These are phyloP conservation scores for Inga leiocalycina DNA, from an alignment of 306 rosid genomes.

Conservation along the genomic window DNA sequence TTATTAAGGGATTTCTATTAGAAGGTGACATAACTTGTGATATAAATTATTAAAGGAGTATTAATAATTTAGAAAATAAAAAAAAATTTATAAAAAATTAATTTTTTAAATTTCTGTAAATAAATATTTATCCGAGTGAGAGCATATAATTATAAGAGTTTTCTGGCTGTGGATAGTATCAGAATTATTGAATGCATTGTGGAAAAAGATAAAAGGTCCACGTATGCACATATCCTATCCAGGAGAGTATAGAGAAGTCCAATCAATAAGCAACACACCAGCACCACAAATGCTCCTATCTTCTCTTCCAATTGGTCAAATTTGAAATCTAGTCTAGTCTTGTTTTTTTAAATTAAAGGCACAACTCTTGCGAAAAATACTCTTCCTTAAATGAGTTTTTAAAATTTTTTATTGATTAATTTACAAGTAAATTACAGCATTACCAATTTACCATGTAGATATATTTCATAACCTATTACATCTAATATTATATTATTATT, in stretches of 20 bases:
- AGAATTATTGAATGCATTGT: background rate
- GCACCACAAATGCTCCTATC: background rate
- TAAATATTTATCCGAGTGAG: no score
- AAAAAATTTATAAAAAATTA: no score
- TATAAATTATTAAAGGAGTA: no score
- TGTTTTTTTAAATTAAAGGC: background rate
- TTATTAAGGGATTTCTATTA: no score
- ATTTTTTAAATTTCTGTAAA: no score
- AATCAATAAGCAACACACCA: conserved; percentile 9
- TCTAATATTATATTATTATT: background rate
- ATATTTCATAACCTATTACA: background rate
- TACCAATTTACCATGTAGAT: background rate
- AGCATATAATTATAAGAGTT: background rate
- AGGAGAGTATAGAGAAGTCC: conserved; percentile 6
- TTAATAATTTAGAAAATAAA: no score
- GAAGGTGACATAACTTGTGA: no score
- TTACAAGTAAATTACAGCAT: no score
- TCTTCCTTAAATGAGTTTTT: background rate
- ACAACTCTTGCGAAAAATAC: background rate
- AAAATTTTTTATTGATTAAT: background rate
- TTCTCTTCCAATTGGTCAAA: background rate
- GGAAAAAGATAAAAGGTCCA: conserved; percentile 11
- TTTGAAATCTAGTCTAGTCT: background rate
- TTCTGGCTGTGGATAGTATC: background rate
- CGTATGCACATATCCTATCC: conserved; percentile 31